These are phyloP conservation scores for Singerocomus inundabilis DNA, from an alignment of 1,284 basidiomycete genomes.

Conservation along the genomic window DNA sequence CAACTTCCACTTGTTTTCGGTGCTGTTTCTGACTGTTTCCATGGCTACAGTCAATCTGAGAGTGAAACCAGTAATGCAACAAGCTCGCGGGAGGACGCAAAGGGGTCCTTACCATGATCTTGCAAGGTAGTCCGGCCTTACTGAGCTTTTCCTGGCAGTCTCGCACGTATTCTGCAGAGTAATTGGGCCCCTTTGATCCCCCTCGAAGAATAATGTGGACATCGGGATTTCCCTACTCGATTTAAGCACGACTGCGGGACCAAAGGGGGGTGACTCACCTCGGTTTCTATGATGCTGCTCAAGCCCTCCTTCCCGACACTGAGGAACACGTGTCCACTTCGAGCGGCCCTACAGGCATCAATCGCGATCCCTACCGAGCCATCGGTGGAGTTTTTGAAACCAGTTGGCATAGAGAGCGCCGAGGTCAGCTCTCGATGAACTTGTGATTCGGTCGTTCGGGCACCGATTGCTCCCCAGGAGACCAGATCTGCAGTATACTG, in stretches of 20 bases:
- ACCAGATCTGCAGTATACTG: conserved; percentile 97
- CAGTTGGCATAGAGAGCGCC: conserved; percentile 88
- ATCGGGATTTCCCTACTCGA: conserved; percentile 75
- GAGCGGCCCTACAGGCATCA: conserved; percentile 89
- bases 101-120: conserved; percentile 69
- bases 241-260: conserved; percentile 8
- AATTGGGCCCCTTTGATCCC: conserved; percentile 85
- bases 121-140: conserved; percentile 78
- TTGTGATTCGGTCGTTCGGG: conserved; percentile 94
- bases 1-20: conserved; percentile 79
- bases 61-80: not conserved
- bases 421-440: conserved; percentile 88
- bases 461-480: conserved; percentile 97
- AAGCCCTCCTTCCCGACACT: conserved; percentile 91
- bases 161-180: conserved; percentile 72
- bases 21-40: conserved; percentile 92
- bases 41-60: conserved; percentile 91
- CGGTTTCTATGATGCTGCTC: conserved; percentile 89
- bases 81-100: not conserved
- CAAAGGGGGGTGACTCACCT: conserved; percentile 40
- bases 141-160: conserved; percentile 74
- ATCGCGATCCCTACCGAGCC: conserved; percentile 82
- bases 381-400: conserved; percentile 77
- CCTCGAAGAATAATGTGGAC: conserved; percentile 93
- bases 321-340: conserved; percentile 87